These are phyloP conservation scores for Onygena corvina DNA, from an alignment of 2,329 filamentous ascomycete genomes.

Conservation along the genomic window DNA sequence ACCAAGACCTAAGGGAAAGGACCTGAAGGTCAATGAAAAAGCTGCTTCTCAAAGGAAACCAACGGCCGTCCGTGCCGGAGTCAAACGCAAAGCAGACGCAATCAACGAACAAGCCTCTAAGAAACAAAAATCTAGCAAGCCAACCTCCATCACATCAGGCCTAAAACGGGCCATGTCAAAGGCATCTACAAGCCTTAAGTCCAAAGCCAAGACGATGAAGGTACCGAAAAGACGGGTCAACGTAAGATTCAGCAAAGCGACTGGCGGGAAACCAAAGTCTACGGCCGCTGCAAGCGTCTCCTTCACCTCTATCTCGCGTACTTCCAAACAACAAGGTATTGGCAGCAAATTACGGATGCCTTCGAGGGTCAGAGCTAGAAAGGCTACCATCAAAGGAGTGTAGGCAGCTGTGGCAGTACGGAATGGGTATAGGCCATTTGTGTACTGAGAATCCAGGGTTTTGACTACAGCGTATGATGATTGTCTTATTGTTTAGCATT, in stretches of 20 bases:
- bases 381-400: neutral
- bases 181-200: conserved; percentile 10
- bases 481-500: neutral
- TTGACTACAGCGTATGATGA: neutral
- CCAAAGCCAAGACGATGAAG: neutral
- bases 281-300: neutral
- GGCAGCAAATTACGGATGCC: conserved; percentile 8
- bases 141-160: conserved; percentile 24
- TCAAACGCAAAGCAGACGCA: conserved; percentile 26
- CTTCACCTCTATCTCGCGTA: neutral
- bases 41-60: conserved; percentile 18
- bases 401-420: neutral
- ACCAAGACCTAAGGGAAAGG: conserved; percentile 41
- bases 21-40: conserved; percentile 22
- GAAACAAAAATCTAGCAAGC: conserved; percentile 20
- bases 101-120: conserved; percentile 22
- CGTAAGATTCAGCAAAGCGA: conserved; percentile 8
- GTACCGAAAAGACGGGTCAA: neutral
- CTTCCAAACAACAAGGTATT: neutral
- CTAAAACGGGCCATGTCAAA: conserved; percentile 24
- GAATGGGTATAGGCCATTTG: neutral
- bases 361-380: conserved; percentile 8
- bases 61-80: conserved; percentile 14
- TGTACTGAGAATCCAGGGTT: neutral
- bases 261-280: neutral